A percentile compares a stretch with the other conserved stretches of the same genome.
Conservation (phyloP, 345 rosid genomes). For the Gossypioides kirkii region DNA sequence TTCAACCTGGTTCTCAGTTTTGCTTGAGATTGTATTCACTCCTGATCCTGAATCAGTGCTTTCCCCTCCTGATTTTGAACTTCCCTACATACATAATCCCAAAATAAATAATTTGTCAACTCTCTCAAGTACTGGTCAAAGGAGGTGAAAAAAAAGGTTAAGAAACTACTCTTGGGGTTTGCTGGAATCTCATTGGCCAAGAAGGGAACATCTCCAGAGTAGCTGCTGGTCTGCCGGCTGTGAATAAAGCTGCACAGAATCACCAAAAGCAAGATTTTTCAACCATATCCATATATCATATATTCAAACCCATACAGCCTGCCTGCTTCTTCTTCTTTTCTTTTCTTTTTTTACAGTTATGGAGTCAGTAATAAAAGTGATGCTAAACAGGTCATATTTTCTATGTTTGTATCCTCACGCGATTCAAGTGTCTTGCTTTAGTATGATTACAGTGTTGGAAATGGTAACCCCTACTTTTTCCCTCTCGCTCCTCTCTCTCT, state of each 20-base stretch:
- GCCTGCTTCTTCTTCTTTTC: neutral
- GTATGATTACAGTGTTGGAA: conserved; percentile 58
- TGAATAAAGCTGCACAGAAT: conserved; percentile 71
- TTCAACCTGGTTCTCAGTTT: conserved; percentile 54
- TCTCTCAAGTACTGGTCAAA: conserved; percentile 37
- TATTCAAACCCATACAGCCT: neutral
- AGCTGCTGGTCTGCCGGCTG: conserved; percentile 79
- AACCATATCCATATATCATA: neutral
- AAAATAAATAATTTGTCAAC: neutral
- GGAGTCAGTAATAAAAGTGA: conserved; percentile 34
- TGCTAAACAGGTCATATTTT: conserved; percentile 36
- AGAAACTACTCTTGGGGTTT: conserved; percentile 72
- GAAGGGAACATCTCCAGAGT: conserved; percentile 99
- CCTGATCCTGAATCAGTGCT: conserved; percentile 92
- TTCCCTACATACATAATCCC: conserved; percentile 49
- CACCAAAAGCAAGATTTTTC: conserved; percentile 25
- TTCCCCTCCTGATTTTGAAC: conserved; percentile 75
- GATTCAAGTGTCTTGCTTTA: conserved; percentile 46
- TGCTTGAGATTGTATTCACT: conserved; percentile 59
- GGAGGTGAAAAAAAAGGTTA: conserved; percentile 22
- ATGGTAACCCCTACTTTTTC: conserved; percentile 32
- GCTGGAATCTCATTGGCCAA: conserved; percentile 98
- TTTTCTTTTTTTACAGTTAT: conserved; percentile 34
- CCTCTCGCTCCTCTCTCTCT: conserved; percentile 32
- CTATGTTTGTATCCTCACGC: conserved; percentile 66